These are phyloP conservation scores for Pythium monospermum DNA, from an alignment of 352 stramenopile species.

Conservation along the genomic window DNA sequence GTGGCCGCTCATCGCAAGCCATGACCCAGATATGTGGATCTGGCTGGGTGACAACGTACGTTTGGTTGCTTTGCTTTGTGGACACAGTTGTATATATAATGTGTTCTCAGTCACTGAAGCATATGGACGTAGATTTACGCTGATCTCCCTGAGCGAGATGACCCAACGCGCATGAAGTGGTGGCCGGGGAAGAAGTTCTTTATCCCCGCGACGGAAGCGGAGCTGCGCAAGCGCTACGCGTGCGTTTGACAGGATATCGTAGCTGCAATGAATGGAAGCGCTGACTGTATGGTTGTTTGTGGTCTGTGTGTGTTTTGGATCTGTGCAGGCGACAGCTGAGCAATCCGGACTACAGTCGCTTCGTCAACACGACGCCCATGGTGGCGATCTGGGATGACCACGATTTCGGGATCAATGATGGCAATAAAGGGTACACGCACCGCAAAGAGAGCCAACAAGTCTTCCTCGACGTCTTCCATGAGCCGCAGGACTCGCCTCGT, in stretches of 20 bases:
- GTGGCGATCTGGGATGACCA: constrained; percentile 90
- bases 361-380: constrained; percentile 57
- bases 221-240: constrained; percentile 59
- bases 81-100: too few relatives aligned
- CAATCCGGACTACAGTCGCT: constrained; percentile 61
- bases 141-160: constrained; percentile 50
- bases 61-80: not conserved
- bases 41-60: constrained; percentile 87
- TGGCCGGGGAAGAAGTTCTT: constrained; percentile 59
- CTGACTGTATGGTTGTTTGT: constrained; percentile 3
- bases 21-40: constrained; percentile 72
- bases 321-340: constrained; percentile 45
- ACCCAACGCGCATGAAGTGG: constrained; percentile 30
- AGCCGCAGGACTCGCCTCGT: constrained; percentile 62
- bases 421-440: constrained; percentile 65
- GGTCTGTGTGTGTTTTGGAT: not conserved
- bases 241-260: constrained; percentile 16
- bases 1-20: constrained; percentile 53
- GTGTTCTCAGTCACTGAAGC: not conserved
- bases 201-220: constrained; percentile 38
- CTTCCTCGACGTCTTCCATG: constrained; percentile 84
- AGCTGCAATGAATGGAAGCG: not conserved
- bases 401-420: constrained; percentile 90
- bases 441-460: constrained; percentile 75
- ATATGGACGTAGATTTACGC: constrained; percentile 55